Percentiles rank a stretch among this genome's conserved stretches.
Conservation (phyloP, 2,329 filamentous ascomycete species). For the Leptosphaerulina australis region DNA sequence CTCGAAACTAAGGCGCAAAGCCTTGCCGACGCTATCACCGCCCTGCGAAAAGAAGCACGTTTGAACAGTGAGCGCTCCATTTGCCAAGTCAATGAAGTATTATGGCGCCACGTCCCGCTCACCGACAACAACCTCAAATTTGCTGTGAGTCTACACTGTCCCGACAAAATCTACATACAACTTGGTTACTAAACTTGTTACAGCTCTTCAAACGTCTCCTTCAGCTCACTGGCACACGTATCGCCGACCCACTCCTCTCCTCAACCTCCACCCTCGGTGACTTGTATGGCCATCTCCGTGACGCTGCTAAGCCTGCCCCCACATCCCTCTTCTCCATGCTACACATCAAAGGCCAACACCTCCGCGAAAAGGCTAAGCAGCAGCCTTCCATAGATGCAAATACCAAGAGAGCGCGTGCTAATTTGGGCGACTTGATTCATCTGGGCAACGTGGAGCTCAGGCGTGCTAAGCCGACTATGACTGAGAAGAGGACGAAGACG, state of each 20-base stretch:
- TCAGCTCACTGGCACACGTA: conserved; percentile 77
- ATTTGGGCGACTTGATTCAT: conserved; percentile 35
- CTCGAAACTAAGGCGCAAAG: conserved; percentile 25
- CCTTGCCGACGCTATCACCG: conserved; percentile 22
- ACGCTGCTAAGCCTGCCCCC: conserved; percentile 48
- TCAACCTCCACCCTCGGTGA: conserved; percentile 45
- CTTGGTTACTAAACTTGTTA: conserved; percentile 16
- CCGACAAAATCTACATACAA: too few species aligned
- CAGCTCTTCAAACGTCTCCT: conserved; percentile 82
- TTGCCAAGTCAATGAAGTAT: conserved; percentile 19
- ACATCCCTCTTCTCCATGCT: conserved; percentile 69
- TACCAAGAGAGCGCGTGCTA: conserved; percentile 15
- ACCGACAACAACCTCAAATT: conserved; percentile 42
- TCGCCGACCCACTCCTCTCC: conserved; percentile 72
- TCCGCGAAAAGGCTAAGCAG: conserved; percentile 21
- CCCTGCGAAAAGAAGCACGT: conserved; percentile 22
- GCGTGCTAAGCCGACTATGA: conserved; percentile 67
- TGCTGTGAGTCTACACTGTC: conserved; percentile 38
- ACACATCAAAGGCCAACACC: conserved; percentile 31
- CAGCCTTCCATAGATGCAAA: not conserved
- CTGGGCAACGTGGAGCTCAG: conserved; percentile 71
- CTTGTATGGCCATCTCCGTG: conserved; percentile 46
- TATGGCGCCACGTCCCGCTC: conserved; percentile 39
- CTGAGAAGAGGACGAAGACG: conserved; percentile 72
- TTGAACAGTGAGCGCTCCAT: conserved; percentile 16